Conservation (phyloP, 805 yeast genomes). For the Metschnikowia cubensis region DNA sequence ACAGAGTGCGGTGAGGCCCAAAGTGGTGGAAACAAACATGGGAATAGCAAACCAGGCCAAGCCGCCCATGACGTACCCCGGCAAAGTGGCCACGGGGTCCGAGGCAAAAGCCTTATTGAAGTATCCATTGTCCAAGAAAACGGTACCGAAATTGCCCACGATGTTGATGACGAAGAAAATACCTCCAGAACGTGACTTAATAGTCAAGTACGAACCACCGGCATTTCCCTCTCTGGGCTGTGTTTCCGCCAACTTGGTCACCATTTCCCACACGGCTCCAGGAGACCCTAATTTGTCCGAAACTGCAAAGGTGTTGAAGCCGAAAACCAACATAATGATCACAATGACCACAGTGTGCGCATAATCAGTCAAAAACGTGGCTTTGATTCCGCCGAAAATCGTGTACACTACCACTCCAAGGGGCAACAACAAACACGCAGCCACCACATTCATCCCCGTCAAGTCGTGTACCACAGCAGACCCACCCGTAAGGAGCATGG, state of each 20-base stretch:
- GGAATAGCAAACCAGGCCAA: conserved; percentile 92
- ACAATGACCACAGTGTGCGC: conserved; percentile 55
- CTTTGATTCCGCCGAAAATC: conserved; percentile 43
- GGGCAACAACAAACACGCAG: conserved; percentile 79
- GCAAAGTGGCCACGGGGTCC: conserved; percentile 76
- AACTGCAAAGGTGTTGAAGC: conserved; percentile 76
- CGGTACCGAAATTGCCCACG: conserved; percentile 88
- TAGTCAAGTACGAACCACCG: conserved; percentile 82
- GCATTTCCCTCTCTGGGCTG: conserved; percentile 77
- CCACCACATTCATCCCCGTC: conserved; percentile 80
- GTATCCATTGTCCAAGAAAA: conserved; percentile 81
- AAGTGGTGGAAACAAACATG: conserved; percentile 71
- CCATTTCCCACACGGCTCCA: conserved; percentile 68
- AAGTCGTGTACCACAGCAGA: conserved; percentile 75
- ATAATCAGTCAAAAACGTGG: conserved; percentile 44
- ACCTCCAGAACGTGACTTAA: conserved; percentile 82
- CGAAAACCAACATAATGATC: conserved; percentile 74
- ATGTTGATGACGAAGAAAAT: conserved; percentile 82
- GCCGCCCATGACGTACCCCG: conserved; percentile 87
- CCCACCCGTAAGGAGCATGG: conserved; percentile 89
- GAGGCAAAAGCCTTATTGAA: conserved; percentile 89
- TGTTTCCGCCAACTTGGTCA: conserved; percentile 54
- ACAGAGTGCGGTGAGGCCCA: conserved; percentile 82
- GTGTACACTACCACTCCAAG: conserved; percentile 59
- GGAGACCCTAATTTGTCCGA: conserved; percentile 75